Base-by-base conservation (phyloP, 2,329 filamentous ascomycete genomes). In the Tricladium varicosporioides region DNA sequence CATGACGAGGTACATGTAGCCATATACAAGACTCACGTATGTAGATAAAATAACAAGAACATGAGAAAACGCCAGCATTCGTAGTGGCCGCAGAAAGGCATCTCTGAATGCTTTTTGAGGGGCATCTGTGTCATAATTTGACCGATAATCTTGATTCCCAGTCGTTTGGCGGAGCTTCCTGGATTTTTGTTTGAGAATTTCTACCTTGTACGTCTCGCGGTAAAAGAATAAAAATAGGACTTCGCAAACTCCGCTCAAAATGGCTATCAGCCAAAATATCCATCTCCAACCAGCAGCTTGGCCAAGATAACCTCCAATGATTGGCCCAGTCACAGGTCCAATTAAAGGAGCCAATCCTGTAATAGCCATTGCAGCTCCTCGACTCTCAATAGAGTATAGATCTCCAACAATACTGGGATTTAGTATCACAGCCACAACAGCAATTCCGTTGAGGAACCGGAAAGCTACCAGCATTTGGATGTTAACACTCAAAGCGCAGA, bases 321-420 rank as follows among this genome's bases (percentile, higher is more conserved):
- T 63, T 4, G 70, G 70, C 5, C 70, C 60, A 36, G 59, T 45
- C 16, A 64, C 53, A 13, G 75, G 75, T 2, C 72, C 72, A 15
- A 70, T 58, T 19, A 71, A 67, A 9, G 76, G 76, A 0, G 76
- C 77, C 16, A 79, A 68, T 36, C 71, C 70, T 56, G 76, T 80
- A 10, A 67, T 72, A 1, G 78, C 75, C 81, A 87, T 85, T 50
- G 81, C 81, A 3, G 74, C 72, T 10, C 81, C 84, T 36, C 84
- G 78, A 61, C 82, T 76, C 64, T 85, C 80, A 48, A 79, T 78
- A 0, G 69, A 66, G 32, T 88, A 78, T 71, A 89, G 77, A 68
- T 90, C 87, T 36, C 84, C 81, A 33, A 90, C 84, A 2, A 82
- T 82, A 18, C 85, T 85, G 40, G 83, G 83, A 9, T 57, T 59